A percentile compares a stretch with the other conserved stretches of the same genome.
These are phyloP conservation scores for Neurospora sp. DNA, from an alignment of 495 filamentous ascomycete genomes.

Conservation along the genomic window DNA sequence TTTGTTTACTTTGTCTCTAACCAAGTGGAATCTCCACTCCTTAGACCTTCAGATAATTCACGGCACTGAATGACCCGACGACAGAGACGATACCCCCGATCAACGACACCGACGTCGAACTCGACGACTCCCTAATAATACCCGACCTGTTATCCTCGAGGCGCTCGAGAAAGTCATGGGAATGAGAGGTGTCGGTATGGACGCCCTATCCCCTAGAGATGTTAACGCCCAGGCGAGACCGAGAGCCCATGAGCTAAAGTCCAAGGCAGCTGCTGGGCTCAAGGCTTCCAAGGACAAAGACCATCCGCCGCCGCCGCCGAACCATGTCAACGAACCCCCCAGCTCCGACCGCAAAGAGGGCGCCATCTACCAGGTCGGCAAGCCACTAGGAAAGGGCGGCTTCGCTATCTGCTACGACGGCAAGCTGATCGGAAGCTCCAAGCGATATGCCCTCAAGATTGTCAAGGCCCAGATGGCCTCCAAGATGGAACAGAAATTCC, in stretches of 20 bases:
- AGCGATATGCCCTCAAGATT: constrained; percentile 77
- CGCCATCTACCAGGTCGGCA: constrained; percentile 73
- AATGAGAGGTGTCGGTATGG: constrained; percentile 43
- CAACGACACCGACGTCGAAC: not conserved
- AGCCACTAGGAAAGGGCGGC: constrained; percentile 79
- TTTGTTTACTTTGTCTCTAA: not conserved
- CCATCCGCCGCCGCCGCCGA: constrained; percentile 67
- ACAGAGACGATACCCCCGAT: not conserved
- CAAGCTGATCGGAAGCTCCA: constrained; percentile 50
- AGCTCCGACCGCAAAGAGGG: constrained; percentile 51
- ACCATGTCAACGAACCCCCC: constrained; percentile 63
- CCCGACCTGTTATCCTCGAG: not conserved
- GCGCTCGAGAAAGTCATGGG: constrained; percentile 14
- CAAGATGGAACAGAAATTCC: constrained; percentile 89
- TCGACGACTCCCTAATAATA: not conserved
- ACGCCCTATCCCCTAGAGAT: constrained; percentile 62
- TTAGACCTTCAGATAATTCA: not conserved
- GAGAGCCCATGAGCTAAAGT: constrained; percentile 41
- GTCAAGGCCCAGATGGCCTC: constrained; percentile 79
- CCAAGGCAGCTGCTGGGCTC: constrained; percentile 42
- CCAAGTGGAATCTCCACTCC: not conserved
- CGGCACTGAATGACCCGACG: not conserved
- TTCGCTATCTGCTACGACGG: constrained; percentile 89
- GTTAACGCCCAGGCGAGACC: constrained; percentile 47
- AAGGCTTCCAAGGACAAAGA: constrained; percentile 53